phyloP scores from a whole-genome alignment of 805 yeast species.

The Saccharomycopsis sp. region DNA sequence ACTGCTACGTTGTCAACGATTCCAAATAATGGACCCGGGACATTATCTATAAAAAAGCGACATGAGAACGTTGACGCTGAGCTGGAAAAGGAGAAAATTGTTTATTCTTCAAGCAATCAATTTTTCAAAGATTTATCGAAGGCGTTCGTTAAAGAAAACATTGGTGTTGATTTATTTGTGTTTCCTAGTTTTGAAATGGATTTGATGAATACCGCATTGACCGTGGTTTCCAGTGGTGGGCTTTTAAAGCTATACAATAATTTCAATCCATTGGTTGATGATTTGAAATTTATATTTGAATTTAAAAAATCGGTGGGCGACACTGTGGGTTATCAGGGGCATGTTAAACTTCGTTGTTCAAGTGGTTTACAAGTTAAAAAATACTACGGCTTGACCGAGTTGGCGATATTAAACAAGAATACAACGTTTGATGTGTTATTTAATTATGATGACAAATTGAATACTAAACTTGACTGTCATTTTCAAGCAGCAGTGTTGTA shows the following conservation, averaged over 20 bases:
- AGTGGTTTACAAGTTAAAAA: constrained; percentile 75
- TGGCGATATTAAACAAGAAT: constrained; percentile 45
- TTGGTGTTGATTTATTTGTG: constrained; percentile 74
- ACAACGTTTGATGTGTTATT: constrained; percentile 66
- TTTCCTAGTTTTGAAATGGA: constrained; percentile 62
- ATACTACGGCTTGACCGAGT: constrained; percentile 58
- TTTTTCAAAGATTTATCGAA: constrained; percentile 56
- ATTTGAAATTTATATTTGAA: constrained; percentile 53
- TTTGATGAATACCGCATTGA: constrained; percentile 61
- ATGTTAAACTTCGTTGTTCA: constrained; percentile 79
- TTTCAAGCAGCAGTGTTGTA: constrained; percentile 88
- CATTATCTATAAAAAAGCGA: constrained; percentile 52
- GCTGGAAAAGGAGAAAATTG: constrained; percentile 36
- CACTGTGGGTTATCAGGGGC: constrained; percentile 68
- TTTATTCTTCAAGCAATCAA: constrained; percentile 52
- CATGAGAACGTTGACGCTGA: constrained; percentile 11
- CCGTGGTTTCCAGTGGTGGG: constrained; percentile 70
- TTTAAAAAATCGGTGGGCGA: constrained; percentile 44
- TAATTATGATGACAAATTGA: constrained; percentile 67
- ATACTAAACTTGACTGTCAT: constrained; percentile 68
- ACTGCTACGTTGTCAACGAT: constrained; percentile 57
- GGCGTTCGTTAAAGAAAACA: constrained; percentile 47
- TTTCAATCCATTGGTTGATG: constrained; percentile 65
- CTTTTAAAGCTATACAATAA: constrained; percentile 53
- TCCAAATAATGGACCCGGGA: constrained; percentile 87